Conservation (phyloP, 352 stramenopile species). For the Phytophthora lateralis region DNA sequence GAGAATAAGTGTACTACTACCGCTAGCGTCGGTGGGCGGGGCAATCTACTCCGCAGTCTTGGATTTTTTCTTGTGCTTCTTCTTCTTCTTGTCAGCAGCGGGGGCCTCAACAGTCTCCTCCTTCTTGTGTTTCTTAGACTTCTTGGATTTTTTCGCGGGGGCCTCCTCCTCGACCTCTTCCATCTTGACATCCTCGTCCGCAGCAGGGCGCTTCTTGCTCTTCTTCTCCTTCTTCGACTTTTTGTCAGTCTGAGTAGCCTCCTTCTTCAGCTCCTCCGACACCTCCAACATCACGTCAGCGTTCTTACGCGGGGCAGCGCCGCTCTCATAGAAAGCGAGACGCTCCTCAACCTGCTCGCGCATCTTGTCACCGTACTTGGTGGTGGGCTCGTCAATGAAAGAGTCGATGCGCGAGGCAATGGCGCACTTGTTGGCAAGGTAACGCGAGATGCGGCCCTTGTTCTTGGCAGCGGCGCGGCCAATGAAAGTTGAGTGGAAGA, state of each 20-base stretch:
- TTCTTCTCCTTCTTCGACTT: conserved; percentile 79
- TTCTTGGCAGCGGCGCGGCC: conserved; percentile 99
- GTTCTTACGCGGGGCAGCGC: conserved; percentile 97
- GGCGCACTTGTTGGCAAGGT: conserved; percentile 99
- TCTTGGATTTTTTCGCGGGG: conserved; percentile 86
- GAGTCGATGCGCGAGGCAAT: conserved; percentile 99
- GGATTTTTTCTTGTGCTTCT: conserved; percentile 83
- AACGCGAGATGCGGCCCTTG: conserved; percentile 99
- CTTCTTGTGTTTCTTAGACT: conserved; percentile 72
- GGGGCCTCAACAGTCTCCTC: conserved; percentile 19
- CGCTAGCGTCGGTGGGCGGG: conserved; percentile 34
- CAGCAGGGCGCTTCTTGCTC: conserved; percentile 80
- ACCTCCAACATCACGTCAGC: conserved; percentile 99
- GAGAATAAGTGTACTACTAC: conserved; percentile 57
- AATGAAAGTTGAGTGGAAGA: conserved; percentile 99
- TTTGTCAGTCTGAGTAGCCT: conserved; percentile 52
- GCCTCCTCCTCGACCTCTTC: conserved; percentile 69
- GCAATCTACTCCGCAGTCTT: conserved; percentile 74
- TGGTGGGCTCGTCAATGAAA: conserved; percentile 96
- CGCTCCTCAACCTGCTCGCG: conserved; percentile 99
- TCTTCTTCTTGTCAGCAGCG: conserved; percentile 71
- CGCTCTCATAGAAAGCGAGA: conserved; percentile 99
- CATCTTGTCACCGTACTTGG: conserved; percentile 98
- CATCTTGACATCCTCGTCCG: conserved; percentile 59
- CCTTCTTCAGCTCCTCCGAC: conserved; percentile 87